These are phyloP conservation scores for Leccinum disarticulatum DNA, from an alignment of 768 basidiomycete species.

Conservation along the genomic window DNA sequence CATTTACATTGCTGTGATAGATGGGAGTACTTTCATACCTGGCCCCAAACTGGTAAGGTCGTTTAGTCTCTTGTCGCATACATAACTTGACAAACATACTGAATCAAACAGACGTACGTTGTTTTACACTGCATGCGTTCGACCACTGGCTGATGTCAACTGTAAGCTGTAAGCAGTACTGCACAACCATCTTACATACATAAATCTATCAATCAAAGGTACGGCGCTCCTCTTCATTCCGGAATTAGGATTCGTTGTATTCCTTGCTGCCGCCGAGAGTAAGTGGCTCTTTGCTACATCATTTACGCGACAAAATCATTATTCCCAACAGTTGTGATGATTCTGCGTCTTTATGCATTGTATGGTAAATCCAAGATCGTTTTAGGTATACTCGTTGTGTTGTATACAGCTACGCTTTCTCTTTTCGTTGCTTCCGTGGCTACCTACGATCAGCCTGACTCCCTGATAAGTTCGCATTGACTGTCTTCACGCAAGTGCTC, in stretches of 20 bases:
- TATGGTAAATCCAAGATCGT: constrained; percentile 16
- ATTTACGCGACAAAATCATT: not conserved
- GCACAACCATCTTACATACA: not conserved
- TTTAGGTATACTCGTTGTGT: constrained; percentile 12
- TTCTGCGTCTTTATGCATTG: constrained; percentile 25
- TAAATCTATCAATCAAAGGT: constrained; percentile 10
- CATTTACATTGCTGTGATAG: constrained; percentile 9
- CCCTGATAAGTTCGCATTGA: constrained; percentile 10
- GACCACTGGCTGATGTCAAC: not conserved
- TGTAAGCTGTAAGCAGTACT: constrained; percentile 16
- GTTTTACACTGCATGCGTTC: not conserved
- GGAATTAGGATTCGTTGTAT: constrained; percentile 4
- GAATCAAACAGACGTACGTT: constrained; percentile 16
- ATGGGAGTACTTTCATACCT: constrained; percentile 17
- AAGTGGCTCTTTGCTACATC: not conserved
- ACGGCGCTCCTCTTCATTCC: not conserved
- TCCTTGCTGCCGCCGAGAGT: constrained; percentile 19
- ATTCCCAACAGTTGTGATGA: constrained; percentile 19
- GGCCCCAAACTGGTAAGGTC: constrained; percentile 12
- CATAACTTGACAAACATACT: not conserved
- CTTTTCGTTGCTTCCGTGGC: not conserved
- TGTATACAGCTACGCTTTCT: constrained; percentile 10
- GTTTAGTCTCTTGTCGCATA: not conserved
- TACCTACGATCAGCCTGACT: constrained; percentile 4
- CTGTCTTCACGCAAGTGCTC: too few relatives aligned